Base-by-base conservation (phyloP, 176 grass and related monocot species). In the Echinochloa phyllopogon region DNA sequence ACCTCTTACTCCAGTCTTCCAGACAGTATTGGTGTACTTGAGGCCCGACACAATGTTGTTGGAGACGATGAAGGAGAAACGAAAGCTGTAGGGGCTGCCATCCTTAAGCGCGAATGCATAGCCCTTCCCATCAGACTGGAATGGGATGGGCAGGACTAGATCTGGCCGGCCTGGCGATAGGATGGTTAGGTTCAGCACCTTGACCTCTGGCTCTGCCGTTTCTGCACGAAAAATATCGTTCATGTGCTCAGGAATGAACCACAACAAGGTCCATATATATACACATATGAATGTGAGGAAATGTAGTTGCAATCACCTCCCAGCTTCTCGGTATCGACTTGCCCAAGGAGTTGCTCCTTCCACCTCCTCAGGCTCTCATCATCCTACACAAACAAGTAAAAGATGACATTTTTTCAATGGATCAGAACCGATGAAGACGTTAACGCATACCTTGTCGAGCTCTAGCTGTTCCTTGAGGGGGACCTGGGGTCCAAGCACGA, bases 41-140 rank as follows among this genome's bases (percentile, higher is more conserved):
- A 96, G 91, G 9, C 94, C 94, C 1, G 94, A 96, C 56, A 96
- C 94, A 20, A 96, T 96, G 73, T 96, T 96, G 83, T 96, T 96
- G 78, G 82, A 86, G 72, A 94, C 94, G 25, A 83, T 59, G 91
- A 96, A 90, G 4, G 83, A 83, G 91, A 96, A 96, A n/a, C 92
- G 92, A 81, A 96, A 92, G 84, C 84, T 88, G 73, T 94, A 96
- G 81, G 65, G 72, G 94, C 94, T 94, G 58, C 89, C 91, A 66
- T 96, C 91, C 89, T 96, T 96, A 36, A 96, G 94, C n/a, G 78
- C 89, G 52, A 96, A 96, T 21, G 91, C 94, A 70, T 83, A 89
- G 50, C 86, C 87, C 69, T 96, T 96, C 2, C 88, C 76, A 15
- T 93, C 94, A 3, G 78, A 36, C 45, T 83, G 47, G 85, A 96